Evolutionary conservation across 2,329 filamentous ascomycete genomes (phyloP).

Genomic region (Podosphaera fusca): DNA sequence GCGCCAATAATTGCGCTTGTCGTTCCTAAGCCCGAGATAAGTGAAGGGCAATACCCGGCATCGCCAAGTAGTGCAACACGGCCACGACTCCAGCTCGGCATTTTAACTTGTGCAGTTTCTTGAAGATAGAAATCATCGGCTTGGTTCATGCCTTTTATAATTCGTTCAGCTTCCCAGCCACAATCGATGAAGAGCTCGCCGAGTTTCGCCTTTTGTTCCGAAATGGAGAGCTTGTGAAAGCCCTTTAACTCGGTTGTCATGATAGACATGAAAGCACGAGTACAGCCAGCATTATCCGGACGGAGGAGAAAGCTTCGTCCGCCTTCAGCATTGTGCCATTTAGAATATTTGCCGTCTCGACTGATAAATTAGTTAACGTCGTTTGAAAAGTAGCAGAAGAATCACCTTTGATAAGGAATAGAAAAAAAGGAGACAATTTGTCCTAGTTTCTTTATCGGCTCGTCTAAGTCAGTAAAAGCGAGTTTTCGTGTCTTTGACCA

Average conservation of each 20-base stretch:
- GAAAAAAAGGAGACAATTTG: slow-evolving; percentile 19
- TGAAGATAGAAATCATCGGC: slow-evolving; percentile 24
- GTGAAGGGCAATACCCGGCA: slow-evolving; percentile 29
- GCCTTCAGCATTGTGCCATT: slow-evolving; percentile 17
- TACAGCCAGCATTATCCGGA: slow-evolving; percentile 17
- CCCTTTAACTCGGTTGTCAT: slow-evolving; percentile 2
- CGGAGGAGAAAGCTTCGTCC: slow-evolving; percentile 20
- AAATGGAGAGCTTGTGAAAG: slow-evolving; percentile 6
- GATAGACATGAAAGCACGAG: slow-evolving; percentile 20
- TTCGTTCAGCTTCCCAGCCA: slow-evolving; percentile 22
- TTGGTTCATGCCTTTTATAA: slow-evolving; percentile 21
- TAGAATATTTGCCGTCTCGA: slow-evolving; percentile 15
- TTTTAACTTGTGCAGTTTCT: slow-evolving; percentile 22
- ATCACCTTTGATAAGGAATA: slow-evolving; percentile 15
- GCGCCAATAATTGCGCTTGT: slow-evolving; percentile 25
- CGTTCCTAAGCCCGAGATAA: slow-evolving; percentile 28
- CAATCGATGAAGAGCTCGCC: slow-evolving; percentile 23
- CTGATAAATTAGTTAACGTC: not conserved
- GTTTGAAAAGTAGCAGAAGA: not conserved
- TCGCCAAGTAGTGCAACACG: slow-evolving; percentile 30
- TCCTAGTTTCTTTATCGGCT: slow-evolving; percentile 3
- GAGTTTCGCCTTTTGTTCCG: slow-evolving; percentile 20
- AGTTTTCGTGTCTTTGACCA: slow-evolving; percentile 24
- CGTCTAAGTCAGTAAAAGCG: slow-evolving; percentile 13
- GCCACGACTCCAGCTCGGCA: slow-evolving; percentile 21